A percentile compares a stretch with the other conserved stretches of the same genome.
These are phyloP conservation scores for slime mould (Dictyostelium discoideum) DNA, from an alignment of 78 protist genomes.

Conservation along the genomic window DNA sequence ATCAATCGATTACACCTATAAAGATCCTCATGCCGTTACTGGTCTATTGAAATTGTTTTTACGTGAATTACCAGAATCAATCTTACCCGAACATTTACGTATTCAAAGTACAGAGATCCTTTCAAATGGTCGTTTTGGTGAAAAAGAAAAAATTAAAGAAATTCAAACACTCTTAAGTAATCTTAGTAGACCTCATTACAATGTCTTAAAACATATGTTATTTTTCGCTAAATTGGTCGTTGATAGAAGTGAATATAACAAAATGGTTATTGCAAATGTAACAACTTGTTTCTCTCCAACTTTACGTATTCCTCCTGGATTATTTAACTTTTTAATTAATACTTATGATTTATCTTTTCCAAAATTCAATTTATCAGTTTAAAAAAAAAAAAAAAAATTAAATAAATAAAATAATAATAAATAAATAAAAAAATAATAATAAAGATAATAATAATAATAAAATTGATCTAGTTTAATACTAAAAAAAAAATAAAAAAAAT, in stretches of 20 bases:
- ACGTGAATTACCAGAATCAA: slow-evolving; percentile 74
- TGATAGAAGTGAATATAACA: slow-evolving; percentile 52
- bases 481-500: no score
- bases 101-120: slow-evolving; percentile 3
- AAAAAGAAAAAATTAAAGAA: slow-evolving; percentile 28
- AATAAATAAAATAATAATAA: background rate
- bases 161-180: slow-evolving; percentile 10
- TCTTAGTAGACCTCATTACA: slow-evolving; percentile 23
- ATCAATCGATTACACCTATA: slow-evolving; percentile 31
- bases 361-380: slow-evolving; percentile 5
- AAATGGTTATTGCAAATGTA: slow-evolving; percentile 70
- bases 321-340: slow-evolving; percentile 42
- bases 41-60: slow-evolving; percentile 74
- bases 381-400: background rate
- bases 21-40: slow-evolving; percentile 77
- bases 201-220: slow-evolving; percentile 65
- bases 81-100: slow-evolving; percentile 27
- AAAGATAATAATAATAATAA: no score
- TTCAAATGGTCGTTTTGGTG: background rate
- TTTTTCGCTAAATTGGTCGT: slow-evolving; percentile 49
- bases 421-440: background rate
- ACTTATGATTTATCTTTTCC: slow-evolving; percentile 47
- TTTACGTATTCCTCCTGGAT: slow-evolving; percentile 50
- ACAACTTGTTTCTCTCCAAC: slow-evolving; percentile 76
- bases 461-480: no score